A percentile compares a stretch with the other conserved stretches of the same genome.
phyloP scores from a whole-genome alignment of 1,139 yeast genomes.

The Saccharomycopsis hybrid region DNA sequence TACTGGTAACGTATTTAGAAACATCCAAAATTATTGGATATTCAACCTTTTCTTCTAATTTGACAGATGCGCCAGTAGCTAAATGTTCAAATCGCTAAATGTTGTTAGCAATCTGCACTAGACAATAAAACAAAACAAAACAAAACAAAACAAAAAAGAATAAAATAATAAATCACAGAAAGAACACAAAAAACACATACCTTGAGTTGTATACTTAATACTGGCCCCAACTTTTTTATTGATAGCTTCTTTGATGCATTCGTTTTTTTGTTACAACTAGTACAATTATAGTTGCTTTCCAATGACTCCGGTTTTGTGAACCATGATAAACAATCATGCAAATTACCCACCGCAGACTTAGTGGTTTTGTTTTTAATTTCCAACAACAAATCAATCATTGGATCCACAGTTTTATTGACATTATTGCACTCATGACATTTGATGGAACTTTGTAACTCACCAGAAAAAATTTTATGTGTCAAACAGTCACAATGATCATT shows the following conservation, averaged over 20 bases:
- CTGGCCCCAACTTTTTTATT: slow-evolving; percentile 65
- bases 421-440: slow-evolving; percentile 64
- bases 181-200: too few species aligned
- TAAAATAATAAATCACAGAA: too few species aligned
- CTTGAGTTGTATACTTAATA: slow-evolving; percentile 77
- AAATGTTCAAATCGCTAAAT: slow-evolving; percentile 65
- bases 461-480: slow-evolving; percentile 74
- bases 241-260: slow-evolving; percentile 67
- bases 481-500: slow-evolving; percentile 58
- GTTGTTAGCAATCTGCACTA: too few species aligned
- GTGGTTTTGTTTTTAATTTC: slow-evolving; percentile 44
- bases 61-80: slow-evolving; percentile 51
- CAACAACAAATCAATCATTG: slow-evolving; percentile 81
- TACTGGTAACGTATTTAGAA: slow-evolving; percentile 47
- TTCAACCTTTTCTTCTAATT: slow-evolving; percentile 67
- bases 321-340: slow-evolving; percentile 63
- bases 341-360: slow-evolving; percentile 16
- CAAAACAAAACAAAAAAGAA: too few species aligned
- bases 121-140: too few species aligned
- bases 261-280: slow-evolving; percentile 52
- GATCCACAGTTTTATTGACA: slow-evolving; percentile 69
- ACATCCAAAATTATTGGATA: slow-evolving; percentile 71
- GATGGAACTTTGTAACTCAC: slow-evolving; percentile 67
- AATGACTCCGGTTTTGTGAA: slow-evolving; percentile 74
- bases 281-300: slow-evolving; percentile 69